Base-by-base conservation (phyloP, 495 filamentous ascomycete genomes). In the Platismatia glauca region DNA sequence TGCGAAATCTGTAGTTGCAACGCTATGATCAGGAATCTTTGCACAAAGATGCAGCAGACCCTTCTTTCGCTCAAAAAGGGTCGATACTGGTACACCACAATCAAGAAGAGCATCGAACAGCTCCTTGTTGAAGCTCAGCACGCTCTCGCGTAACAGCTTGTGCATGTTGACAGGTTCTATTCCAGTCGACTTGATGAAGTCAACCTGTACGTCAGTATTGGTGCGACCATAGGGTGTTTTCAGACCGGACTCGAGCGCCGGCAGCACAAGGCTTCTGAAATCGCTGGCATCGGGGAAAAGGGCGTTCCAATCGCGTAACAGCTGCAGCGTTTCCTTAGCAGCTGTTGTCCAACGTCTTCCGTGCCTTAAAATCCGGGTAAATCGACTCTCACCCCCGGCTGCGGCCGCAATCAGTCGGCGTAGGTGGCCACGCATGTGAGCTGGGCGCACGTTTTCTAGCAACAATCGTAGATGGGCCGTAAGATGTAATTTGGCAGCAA, bases 11-110 rank as follows among this genome's bases (percentile, higher is more conserved):
- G 52, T 55, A n/a, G 62, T 57, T 12, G 68, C 63, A 31, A 65
- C 35, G 44, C 41, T 68, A 55, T 66, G 57, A 55, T 71, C 63
- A 29, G 68, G 69, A 34, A 68, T 71, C 52, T 60, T 60, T 44
- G 69, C 68, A 38, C 69, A 71, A 46, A 71, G 66, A 50, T 70
- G 69, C 7, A 71, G 66, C 7, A 71, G 60, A 39, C 50, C 62
- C 39, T 70, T 71, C 34, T 57, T 61, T 9, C 52, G 9, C n/a
- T 60, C 58, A 43, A 58, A 70, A 2, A 39, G 29, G n/a, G 48
- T 38, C 9, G 8, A 43, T 8, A 68, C 58, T 22, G 63, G 60
- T 22, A 68, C 68, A n/a, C 57, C 63, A 31, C 61, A 60, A 31
- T 66, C 52, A 7, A 71, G 61, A 27, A 71, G 60, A 31, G 58